Evolutionary conservation across 345 rosid genomes (phyloP).

Genomic region (Linum usitatissimum): DNA sequence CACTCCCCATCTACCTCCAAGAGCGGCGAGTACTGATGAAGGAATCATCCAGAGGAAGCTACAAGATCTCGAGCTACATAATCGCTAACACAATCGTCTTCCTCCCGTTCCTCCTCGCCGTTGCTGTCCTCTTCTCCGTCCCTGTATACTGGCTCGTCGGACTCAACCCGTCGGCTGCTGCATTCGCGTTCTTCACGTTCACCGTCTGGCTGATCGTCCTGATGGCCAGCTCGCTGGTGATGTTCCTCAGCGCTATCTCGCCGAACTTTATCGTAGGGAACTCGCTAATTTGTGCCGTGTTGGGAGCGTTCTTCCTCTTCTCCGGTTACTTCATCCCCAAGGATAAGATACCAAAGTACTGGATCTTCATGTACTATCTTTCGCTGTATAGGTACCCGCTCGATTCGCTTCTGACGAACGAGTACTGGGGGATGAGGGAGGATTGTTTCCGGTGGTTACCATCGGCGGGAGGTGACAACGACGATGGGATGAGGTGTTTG

Average conservation of each 20-base stretch:
- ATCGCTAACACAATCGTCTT: constrained; percentile 75
- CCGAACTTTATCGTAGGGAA: constrained; percentile 81
- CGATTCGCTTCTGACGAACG: constrained; percentile 61
- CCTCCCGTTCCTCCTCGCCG: constrained; percentile 57
- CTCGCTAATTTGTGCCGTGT: constrained; percentile 73
- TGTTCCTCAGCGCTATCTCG: constrained; percentile 65
- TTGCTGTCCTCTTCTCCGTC: constrained; percentile 54
- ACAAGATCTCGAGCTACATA: constrained; percentile 75
- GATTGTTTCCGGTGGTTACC: constrained; percentile 51
- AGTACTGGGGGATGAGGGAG: constrained; percentile 57
- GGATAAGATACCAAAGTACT: constrained; percentile 68
- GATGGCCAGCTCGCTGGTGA: constrained; percentile 76
- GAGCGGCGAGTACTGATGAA: constrained; percentile 83
- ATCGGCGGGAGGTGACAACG: neutral
- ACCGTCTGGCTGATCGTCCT: constrained; percentile 68
- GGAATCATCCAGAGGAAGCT: constrained; percentile 74
- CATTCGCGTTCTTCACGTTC: constrained; percentile 56
- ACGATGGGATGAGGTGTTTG: constrained; percentile 33
- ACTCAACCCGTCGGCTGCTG: constrained; percentile 49
- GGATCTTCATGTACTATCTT: constrained; percentile 90
- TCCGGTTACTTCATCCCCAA: constrained; percentile 89
- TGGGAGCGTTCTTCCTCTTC: constrained; percentile 77
- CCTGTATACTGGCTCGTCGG: constrained; percentile 93
- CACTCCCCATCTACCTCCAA: constrained; percentile 78
- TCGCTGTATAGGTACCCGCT: constrained; percentile 69